Conservation (phyloP, 1,284 basidiomycete genomes). For the Boletus sp. region DNA sequence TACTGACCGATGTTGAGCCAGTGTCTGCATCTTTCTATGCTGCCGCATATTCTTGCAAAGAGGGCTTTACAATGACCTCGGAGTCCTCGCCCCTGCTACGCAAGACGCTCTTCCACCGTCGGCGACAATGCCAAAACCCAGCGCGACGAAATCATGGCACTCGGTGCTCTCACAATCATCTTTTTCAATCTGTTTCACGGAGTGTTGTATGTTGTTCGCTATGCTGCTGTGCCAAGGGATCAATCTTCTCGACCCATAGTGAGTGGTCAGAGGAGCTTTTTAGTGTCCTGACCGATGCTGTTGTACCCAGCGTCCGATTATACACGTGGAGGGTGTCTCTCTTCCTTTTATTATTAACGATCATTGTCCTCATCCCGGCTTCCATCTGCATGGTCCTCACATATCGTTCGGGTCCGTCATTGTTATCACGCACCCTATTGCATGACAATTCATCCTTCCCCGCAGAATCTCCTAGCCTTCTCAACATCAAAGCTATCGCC, state of each 20-base stretch:
- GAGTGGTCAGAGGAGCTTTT: slow-evolving; percentile 22
- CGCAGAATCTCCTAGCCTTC: slow-evolving; percentile 26
- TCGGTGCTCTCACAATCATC: slow-evolving; percentile 50
- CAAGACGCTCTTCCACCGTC: slow-evolving; percentile 42
- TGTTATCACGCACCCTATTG: background rate
- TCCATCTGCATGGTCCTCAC: slow-evolving; percentile 58
- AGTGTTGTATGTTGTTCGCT: slow-evolving; percentile 62
- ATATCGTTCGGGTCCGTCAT: slow-evolving; percentile 33
- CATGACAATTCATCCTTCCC: slow-evolving; percentile 1
- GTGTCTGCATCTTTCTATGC: slow-evolving; percentile 45
- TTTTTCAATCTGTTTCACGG: slow-evolving; percentile 66
- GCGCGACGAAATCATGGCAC: slow-evolving; percentile 40
- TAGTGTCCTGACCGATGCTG: background rate
- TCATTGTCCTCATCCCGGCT: slow-evolving; percentile 60
- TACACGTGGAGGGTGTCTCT: slow-evolving; percentile 64
- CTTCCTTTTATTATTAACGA: slow-evolving; percentile 48
- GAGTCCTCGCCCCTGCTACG: slow-evolving; percentile 34
- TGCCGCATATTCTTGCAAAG: slow-evolving; percentile 53
- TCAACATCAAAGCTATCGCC: slow-evolving; percentile 20
- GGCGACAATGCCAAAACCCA: slow-evolving; percentile 32
- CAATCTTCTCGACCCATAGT: slow-evolving; percentile 50
- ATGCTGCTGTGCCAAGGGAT: slow-evolving; percentile 64
- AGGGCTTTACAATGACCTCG: slow-evolving; percentile 56
- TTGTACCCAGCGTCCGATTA: slow-evolving; percentile 43
- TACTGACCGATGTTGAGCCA: slow-evolving; percentile 21